Evolutionary conservation across 768 basidiomycete species (phyloP).

Genomic region (Tricholoma hemisulphureum): DNA sequence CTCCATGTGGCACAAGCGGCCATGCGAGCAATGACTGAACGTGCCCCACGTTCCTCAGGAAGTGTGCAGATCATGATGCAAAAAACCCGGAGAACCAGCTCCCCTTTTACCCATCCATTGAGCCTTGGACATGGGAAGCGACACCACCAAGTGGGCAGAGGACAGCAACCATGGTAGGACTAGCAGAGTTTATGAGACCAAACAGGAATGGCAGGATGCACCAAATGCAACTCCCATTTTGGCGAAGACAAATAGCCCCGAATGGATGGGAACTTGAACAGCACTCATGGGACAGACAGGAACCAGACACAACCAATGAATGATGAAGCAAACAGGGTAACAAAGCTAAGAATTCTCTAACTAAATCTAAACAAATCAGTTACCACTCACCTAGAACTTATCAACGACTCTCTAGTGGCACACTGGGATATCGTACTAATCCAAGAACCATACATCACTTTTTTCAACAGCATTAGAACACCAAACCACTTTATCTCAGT

Average conservation of each 20-base stretch:
- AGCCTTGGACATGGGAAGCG: too few species aligned
- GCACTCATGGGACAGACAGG: not conserved
- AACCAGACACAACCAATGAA: too few species aligned
- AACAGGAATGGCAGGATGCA: not conserved
- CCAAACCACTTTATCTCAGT: not conserved
- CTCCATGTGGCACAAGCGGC: slow-evolving; percentile 9
- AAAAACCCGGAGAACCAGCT: slow-evolving; percentile 3
- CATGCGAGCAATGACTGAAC: slow-evolving; percentile 22
- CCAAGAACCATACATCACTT: too few species aligned
- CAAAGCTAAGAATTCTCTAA: not conserved
- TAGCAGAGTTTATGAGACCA: not conserved
- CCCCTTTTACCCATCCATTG: slow-evolving; percentile 13
- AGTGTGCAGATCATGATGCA: not conserved
- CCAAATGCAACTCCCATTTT: not conserved
- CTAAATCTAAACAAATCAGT: not conserved
- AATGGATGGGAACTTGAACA: not conserved
- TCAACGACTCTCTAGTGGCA: not conserved
- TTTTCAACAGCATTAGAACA: too few species aligned
- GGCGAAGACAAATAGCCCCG: not conserved
- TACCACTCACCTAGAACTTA: not conserved
- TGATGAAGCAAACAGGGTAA: not conserved
- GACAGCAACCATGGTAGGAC: too few species aligned
- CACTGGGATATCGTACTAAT: too few species aligned
- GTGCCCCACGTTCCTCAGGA: slow-evolving; percentile 1
- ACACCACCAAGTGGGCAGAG: too few species aligned